These are phyloP conservation scores for Boletus rufocinnamomeus DNA, from an alignment of 768 basidiomycete genomes.

Conservation along the genomic window DNA sequence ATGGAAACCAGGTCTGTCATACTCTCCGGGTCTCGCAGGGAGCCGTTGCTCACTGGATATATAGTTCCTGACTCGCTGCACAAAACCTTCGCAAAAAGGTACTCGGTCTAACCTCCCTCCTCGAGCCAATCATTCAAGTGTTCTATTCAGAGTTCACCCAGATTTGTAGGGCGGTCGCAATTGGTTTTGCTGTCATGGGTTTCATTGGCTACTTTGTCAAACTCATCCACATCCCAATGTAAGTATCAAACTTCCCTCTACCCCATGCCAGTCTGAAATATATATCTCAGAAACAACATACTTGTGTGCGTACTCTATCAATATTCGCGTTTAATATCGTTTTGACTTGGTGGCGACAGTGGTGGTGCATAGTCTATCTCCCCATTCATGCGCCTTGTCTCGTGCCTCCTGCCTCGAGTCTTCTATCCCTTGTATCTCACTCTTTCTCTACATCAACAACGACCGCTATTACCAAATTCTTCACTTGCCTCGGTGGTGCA, in stretches of 20 bases:
- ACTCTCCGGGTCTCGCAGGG: background rate
- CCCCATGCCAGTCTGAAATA: constrained; percentile 16
- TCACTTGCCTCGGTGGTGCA: background rate
- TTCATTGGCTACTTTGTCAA: constrained; percentile 99
- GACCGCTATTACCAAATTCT: constrained; percentile 3
- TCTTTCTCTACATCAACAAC: constrained; percentile 18
- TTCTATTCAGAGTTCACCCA: constrained; percentile 77
- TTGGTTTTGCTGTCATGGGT: constrained; percentile 98
- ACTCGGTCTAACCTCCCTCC: constrained; percentile 1
- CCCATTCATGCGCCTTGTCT: constrained; percentile 11
- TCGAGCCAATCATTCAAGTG: background rate
- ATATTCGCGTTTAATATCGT: constrained; percentile 12
- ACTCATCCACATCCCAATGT: constrained; percentile 98
- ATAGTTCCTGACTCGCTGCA: constrained; percentile 95
- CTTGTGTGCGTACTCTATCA: constrained; percentile 74
- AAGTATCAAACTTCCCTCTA: constrained; percentile 39
- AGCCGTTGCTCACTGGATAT: constrained; percentile 11
- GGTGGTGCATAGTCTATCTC: constrained; percentile 66
- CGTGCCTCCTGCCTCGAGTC: constrained; percentile 15
- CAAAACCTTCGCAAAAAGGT: constrained; percentile 97
- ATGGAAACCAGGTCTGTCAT: constrained; percentile 82
- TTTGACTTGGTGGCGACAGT: constrained; percentile 42
- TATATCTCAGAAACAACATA: constrained; percentile 81
- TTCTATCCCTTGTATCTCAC: constrained; percentile 22
- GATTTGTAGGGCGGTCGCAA: constrained; percentile 94